Base-by-base conservation (phyloP, 2,329 filamentous ascomycete species). In the Pseudogymnoascus sp. region DNA sequence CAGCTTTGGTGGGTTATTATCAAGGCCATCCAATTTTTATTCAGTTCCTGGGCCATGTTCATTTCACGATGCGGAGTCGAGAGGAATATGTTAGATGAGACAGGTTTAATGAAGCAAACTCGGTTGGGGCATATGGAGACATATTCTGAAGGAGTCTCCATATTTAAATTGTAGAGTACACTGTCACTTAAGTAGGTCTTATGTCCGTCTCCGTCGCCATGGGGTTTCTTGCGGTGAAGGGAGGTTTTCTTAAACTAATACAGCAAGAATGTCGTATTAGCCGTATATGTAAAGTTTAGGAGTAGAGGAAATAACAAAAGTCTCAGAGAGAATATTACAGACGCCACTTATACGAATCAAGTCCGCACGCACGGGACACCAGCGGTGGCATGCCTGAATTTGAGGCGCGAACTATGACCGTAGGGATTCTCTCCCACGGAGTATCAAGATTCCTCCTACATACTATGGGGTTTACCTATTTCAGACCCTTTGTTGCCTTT, bases 41-140 rank as follows among this genome's bases (percentile, higher is more conserved):
- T 63, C 14, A 70, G 60, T 11, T 43, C 14, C 16, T 62, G 23
- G 5, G 75, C 75, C 16, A 75, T 68, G 62, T 77, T 70, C 10
- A 73, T 70, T 21, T 74, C 75, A n/a, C 72, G 71, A 65, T 77
- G 75, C 2, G 75, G 75, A 1, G 76, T 77, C 2, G 68, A 72
- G 2, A 77, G 66, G 62, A 77, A 77, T 64, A 73, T 70, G 5
- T 77, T 70, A 4, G 73, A 72, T 16, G 68, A 65, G 3, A 77
- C 63, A 5, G 72, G 65, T 6, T 60, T 59, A 6, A 70, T 72
- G 19, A 19, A 19, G 19, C 19, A 19, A 19, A 19, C 19, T 19
- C 19, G 19, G 19, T 19, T 19, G 19, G 1, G 19, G 19, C 19
- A 19, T 19, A 19, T 19, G 19, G 19, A 19, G 19, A 19, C 19